Evolutionary conservation across 495 filamentous ascomycete species (phyloP), one percentile per base, ranked within the genome.

Genomic region (Cercophora scortea): DNA sequence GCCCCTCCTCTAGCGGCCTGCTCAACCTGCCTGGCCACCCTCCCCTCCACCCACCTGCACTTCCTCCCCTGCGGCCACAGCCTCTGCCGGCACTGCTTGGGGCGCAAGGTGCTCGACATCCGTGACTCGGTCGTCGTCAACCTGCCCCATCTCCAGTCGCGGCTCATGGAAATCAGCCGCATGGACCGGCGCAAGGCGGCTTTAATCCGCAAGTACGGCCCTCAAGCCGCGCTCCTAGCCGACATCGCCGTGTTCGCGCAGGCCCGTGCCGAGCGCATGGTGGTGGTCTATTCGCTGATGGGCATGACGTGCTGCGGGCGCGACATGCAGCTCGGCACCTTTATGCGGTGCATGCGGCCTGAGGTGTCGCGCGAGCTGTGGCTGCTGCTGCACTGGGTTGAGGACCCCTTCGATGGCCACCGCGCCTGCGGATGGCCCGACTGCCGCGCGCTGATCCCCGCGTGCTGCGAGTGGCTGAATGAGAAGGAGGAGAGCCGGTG

Each of bases 41-140:
- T 18, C 32, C 16, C 13, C 1, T 50, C 52, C 42, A 46, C 17
- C 32, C 4, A 47, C 12, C 47, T 60, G 35, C 57, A 60, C 34
- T 46, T 53, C n/a, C 54, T 60, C 7, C 57, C 54, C 13, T 60
- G 57, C 47, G 57, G 54, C 0, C 36, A 60, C 9, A 7, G 57
- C 0, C 32, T 56, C 13, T 60, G 57, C 19, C 47, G 43, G 11
- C 32, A 16, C 17, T 60, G 57, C 15, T 16, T 60, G 0, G 11
- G 41, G 1, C 19, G 41, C 33, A 36, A 17, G 4, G 43, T 53
- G 1, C 38, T 35, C 13, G 15, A 18, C 11, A 47, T 35, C 25
- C 32, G 42, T 6, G 15, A 1, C 4, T 17, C 11, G 9, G 45
- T 57, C 32, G 47, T 32, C 13, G n/a, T 3, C 8, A 42, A 57